Percentiles rank a stretch among this genome's conserved stretches.
Evolutionary conservation across 2,329 filamentous ascomycete genomes (phyloP).

Genomic region (Monascus ruber): DNA sequence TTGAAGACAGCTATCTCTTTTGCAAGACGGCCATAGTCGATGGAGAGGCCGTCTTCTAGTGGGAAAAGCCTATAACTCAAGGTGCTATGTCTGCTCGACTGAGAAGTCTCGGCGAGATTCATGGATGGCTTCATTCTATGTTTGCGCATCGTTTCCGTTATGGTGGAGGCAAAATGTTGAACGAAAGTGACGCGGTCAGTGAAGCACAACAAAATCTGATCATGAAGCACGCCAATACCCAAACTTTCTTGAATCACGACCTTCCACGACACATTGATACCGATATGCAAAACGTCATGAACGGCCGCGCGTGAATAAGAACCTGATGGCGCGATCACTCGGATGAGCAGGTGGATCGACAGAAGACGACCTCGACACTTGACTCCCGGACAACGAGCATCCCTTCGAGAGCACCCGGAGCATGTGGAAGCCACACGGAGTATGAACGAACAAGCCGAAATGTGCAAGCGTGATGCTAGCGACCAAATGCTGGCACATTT

Average conservation of each 20-base stretch:
- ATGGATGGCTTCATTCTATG: too few relatives aligned
- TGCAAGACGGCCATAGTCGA: constrained; percentile 3
- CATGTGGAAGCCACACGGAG: background rate
- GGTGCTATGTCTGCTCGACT: too few relatives aligned
- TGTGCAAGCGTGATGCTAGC: background rate
- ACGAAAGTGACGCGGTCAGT: constrained; percentile 9
- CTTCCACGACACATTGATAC: constrained; percentile 6
- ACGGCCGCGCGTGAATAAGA: too few relatives aligned
- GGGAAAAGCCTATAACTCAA: too few relatives aligned
- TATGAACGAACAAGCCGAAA: too few relatives aligned
- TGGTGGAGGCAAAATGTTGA: background rate
- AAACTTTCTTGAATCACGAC: constrained; percentile 12
- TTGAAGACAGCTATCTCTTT: constrained; percentile 6
- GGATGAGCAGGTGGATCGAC: constrained; percentile 7
- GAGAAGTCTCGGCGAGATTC: too few relatives aligned
- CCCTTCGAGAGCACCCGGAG: constrained; percentile 3
- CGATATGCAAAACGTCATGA: constrained; percentile 7
- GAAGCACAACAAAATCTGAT: constrained; percentile 21
- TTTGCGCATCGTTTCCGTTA: background rate
- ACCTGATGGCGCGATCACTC: constrained; percentile 4
- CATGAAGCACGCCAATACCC: constrained; percentile 10
- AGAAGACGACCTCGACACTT: constrained; percentile 3
- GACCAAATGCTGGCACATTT: background rate
- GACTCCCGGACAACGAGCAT: background rate
- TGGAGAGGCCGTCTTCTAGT: constrained; percentile 1